phyloP scores from a whole-genome alignment of 1,284 basidiomycete species.

The Cryptococcus floricola region DNA sequence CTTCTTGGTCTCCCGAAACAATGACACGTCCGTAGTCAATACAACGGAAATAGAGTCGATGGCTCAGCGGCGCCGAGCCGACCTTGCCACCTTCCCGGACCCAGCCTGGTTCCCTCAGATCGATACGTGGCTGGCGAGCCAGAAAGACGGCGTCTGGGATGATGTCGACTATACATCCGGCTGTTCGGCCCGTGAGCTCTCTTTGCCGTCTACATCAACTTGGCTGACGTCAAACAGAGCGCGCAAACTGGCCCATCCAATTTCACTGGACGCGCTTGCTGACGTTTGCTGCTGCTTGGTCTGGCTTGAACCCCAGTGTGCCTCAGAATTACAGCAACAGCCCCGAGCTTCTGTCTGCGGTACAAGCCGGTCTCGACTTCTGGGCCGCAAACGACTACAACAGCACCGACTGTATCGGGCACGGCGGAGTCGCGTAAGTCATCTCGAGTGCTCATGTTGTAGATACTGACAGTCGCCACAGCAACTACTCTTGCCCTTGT shows the following conservation, averaged over 20 bases:
- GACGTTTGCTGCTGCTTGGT: constrained; percentile 58
- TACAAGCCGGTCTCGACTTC: constrained; percentile 58
- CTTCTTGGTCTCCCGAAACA: neutral
- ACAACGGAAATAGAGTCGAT: constrained; percentile 12
- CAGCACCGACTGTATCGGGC: constrained; percentile 49
- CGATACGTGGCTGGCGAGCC: constrained; percentile 13
- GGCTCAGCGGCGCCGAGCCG: constrained; percentile 13
- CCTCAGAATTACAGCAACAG: constrained; percentile 49
- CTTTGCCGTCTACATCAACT: neutral
- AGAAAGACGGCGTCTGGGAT: constrained; percentile 57
- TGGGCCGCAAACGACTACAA: constrained; percentile 62
- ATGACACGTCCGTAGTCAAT: neutral
- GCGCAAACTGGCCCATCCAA: constrained; percentile 65
- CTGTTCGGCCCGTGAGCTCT: constrained; percentile 53
- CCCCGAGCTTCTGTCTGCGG: constrained; percentile 49
- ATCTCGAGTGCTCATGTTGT: neutral
- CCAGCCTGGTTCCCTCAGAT: constrained; percentile 6
- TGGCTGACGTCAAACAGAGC: constrained; percentile 23
- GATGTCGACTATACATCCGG: constrained; percentile 60
- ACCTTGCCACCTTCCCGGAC: constrained; percentile 20
- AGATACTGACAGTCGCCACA: neutral
- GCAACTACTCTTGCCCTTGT: constrained; percentile 17
- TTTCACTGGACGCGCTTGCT: constrained; percentile 60
- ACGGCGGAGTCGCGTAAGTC: constrained; percentile 50
- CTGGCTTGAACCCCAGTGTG: constrained; percentile 52